Percentiles rank a stretch among this genome's conserved stretches.
phyloP scores from a whole-genome alignment of 176 grass and related monocot genomes.

The Cenchrus purpureus region DNA sequence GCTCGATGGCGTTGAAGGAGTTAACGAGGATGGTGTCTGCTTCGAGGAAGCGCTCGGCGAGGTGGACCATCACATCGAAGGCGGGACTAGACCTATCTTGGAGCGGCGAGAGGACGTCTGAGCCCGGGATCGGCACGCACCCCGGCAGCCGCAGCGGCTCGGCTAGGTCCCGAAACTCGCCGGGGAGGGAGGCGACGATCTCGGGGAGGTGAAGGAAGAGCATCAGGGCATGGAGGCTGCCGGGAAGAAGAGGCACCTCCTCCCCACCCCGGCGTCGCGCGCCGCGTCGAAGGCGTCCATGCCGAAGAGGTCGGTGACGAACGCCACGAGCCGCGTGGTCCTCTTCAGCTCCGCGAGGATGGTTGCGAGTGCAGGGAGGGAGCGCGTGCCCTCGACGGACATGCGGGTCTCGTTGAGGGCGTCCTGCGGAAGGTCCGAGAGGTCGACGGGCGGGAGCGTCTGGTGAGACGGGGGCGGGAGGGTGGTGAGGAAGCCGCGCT shows the following conservation, averaged over 20 bases:
- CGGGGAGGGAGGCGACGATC: conserved; percentile 39
- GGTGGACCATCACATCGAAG: too few relatives aligned
- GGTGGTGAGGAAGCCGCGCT: background rate
- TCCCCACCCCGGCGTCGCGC: background rate
- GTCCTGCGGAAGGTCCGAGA: background rate
- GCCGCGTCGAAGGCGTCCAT: conserved; percentile 52
- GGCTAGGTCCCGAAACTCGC: conserved; percentile 59
- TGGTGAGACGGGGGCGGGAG: background rate
- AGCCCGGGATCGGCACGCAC: conserved; percentile 55
- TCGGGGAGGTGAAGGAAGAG: conserved; percentile 52
- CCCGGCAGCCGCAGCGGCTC: conserved; percentile 67
- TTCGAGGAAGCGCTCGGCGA: too few relatives aligned
- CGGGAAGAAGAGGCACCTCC: conserved; percentile 52
- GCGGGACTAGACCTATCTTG: too few relatives aligned
- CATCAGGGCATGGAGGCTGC: conserved; percentile 48
- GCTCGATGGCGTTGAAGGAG: too few relatives aligned
- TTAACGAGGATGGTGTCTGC: too few relatives aligned
- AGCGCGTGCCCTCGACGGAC: background rate
- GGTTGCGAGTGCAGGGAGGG: background rate
- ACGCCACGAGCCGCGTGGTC: conserved; percentile 37
- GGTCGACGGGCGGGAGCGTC: background rate
- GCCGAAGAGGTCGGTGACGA: conserved; percentile 64
- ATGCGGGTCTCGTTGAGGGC: background rate
- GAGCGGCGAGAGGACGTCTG: too few relatives aligned
- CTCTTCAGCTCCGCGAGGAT: background rate